Percentiles rank a stretch among this genome's conserved stretches.
Conservation (phyloP, 257 asterid species). For the Salvia splendens region DNA sequence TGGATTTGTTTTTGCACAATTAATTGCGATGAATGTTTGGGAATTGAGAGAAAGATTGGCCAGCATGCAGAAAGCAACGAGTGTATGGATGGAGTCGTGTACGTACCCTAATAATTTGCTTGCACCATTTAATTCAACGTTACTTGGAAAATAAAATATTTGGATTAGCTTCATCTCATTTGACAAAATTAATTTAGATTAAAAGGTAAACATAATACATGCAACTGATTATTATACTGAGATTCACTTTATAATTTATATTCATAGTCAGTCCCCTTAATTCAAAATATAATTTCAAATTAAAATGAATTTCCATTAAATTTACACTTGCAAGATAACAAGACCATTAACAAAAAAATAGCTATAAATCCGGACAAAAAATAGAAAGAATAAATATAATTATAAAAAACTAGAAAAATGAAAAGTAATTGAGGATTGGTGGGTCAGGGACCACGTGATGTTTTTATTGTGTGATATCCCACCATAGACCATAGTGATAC, state of each 20-base stretch:
- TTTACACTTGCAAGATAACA: no score
- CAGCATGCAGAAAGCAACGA: slow-evolving; percentile 31
- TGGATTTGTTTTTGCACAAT: slow-evolving; percentile 29
- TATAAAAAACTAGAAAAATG: not conserved
- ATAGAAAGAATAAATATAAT: not conserved
- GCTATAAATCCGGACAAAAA: no score
- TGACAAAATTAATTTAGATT: not conserved
- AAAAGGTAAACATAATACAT: not conserved
- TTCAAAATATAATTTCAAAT: no score
- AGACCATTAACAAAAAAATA: no score
- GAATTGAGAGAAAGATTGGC: slow-evolving; percentile 20
- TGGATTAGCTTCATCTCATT: not conserved
- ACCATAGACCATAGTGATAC: not conserved
- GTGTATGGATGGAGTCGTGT: slow-evolving; percentile 37
- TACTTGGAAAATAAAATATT: not conserved
- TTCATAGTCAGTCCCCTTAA: no score
- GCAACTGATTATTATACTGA: no score
- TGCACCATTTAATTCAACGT: not conserved
- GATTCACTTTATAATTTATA: no score
- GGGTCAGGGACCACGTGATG: slow-evolving; percentile 48
- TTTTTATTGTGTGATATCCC: slow-evolving; percentile 36
- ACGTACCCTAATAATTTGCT: slow-evolving; percentile 18
- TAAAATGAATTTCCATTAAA: no score
- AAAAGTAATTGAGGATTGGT: not conserved
- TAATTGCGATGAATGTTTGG: slow-evolving; percentile 23